These are phyloP conservation scores for Neostapfia colusana DNA, from an alignment of 176 grass and related monocot species.

Conservation along the genomic window DNA sequence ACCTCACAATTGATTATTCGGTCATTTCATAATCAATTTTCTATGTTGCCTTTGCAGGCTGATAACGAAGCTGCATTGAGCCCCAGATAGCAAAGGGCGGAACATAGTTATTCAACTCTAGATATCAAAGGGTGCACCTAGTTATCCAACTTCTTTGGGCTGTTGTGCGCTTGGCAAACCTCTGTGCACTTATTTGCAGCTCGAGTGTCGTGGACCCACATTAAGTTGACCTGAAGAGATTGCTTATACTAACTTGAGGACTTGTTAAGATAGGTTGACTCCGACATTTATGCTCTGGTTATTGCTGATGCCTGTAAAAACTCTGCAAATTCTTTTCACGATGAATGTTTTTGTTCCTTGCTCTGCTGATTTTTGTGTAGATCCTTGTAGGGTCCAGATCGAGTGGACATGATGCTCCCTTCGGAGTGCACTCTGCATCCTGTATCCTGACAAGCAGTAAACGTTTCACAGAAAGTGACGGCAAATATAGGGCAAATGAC, in stretches of 20 bases:
- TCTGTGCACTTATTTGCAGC: background rate
- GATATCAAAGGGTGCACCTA: background rate
- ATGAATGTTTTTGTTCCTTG: constrained; percentile 15
- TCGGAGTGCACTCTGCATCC: background rate
- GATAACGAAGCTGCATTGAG: constrained; percentile 46
- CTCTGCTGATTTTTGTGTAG: background rate
- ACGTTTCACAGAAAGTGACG: constrained; percentile 7
- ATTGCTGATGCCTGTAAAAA: constrained; percentile 23
- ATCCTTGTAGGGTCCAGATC: background rate
- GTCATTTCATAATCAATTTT: constrained; percentile 32
- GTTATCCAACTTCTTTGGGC: constrained; percentile 4
- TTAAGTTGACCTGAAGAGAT: constrained; percentile 37
- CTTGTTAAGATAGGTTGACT: constrained; percentile 18
- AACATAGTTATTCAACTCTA: too few species aligned
- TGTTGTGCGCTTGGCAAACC: constrained; percentile 29
- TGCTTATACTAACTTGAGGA: constrained; percentile 17
- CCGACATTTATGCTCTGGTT: background rate
- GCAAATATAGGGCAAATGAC: background rate
- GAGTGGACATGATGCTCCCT: background rate
- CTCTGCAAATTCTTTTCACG: background rate
- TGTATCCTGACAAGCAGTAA: constrained; percentile 5
- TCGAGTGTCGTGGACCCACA: constrained; percentile 3
- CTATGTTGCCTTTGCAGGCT: constrained; percentile 48
- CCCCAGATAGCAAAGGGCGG: constrained; percentile 57
- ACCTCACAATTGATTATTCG: constrained; percentile 26